A percentile compares a stretch with the other conserved stretches of the same genome.
phyloP scores from a whole-genome alignment of 805 yeast genomes.

The Pichia rugopelliculosa region DNA sequence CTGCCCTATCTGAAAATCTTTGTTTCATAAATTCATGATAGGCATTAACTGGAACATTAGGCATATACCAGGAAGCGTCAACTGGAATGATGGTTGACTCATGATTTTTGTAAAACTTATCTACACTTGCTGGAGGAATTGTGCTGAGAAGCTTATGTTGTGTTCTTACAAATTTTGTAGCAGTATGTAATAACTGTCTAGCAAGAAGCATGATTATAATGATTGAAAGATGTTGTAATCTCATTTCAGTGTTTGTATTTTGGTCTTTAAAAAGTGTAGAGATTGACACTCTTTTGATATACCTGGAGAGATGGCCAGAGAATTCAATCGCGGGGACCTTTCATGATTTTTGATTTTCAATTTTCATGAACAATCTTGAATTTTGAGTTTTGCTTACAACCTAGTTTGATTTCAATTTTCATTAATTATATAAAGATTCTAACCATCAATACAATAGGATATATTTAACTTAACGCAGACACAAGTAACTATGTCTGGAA shows the following conservation, averaged over 20 bases:
- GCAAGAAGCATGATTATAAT: neutral
- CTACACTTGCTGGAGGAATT: slow-evolving; percentile 21
- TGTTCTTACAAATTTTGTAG: neutral
- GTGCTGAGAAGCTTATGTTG: slow-evolving; percentile 11
- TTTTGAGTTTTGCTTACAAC: too few relatives aligned
- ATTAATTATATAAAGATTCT: too few relatives aligned
- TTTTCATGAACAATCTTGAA: too few relatives aligned
- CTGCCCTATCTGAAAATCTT: slow-evolving; percentile 55
- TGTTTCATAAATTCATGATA: slow-evolving; percentile 47
- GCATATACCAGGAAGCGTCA: slow-evolving; percentile 93
- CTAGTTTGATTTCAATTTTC: neutral
- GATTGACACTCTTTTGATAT: too few relatives aligned
- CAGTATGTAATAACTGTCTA: neutral
- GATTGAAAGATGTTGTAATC: too few relatives aligned
- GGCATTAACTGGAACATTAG: slow-evolving; percentile 58
- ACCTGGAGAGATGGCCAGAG: too few relatives aligned
- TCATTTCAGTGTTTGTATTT: too few relatives aligned
- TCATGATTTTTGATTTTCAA: too few relatives aligned
- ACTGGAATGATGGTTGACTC: slow-evolving; percentile 39
- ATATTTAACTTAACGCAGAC: too few relatives aligned
- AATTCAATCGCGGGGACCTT: too few relatives aligned
- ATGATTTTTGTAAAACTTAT: slow-evolving; percentile 11
- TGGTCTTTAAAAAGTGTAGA: too few relatives aligned
- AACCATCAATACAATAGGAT: too few relatives aligned
- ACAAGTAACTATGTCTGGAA: neutral